Conservation (phyloP, 1,139 yeast species). For the Magnusiomyces clavatus region DNA sequence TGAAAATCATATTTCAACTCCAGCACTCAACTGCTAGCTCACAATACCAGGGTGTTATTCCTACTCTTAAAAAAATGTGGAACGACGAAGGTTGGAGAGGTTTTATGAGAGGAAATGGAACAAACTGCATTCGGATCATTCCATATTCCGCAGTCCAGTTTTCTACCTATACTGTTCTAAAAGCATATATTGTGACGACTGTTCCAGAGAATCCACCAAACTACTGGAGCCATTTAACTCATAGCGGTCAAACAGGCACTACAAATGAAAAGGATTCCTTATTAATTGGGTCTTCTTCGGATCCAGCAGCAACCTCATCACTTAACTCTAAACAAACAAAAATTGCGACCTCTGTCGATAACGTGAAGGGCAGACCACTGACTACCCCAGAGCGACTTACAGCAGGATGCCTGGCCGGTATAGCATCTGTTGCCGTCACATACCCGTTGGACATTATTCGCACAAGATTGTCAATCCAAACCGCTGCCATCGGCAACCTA, state of each 20-base stretch:
- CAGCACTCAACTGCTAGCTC: conserved; percentile 65
- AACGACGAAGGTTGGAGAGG: conserved; percentile 87
- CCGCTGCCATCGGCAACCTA: conserved; percentile 60
- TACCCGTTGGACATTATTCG: conserved; percentile 89
- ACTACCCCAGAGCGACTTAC: conserved; percentile 50
- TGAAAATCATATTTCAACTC: conserved; percentile 82
- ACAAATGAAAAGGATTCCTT: background rate
- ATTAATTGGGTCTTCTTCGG: no score
- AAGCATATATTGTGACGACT: conserved; percentile 28
- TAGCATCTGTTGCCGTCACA: conserved; percentile 71
- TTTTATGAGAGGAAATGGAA: conserved; percentile 79
- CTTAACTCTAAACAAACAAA: background rate
- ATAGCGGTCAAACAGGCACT: background rate
- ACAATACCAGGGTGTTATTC: conserved; percentile 58
- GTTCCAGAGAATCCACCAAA: background rate
- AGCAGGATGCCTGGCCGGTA: conserved; percentile 80
- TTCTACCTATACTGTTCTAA: conserved; percentile 71
- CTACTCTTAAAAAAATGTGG: conserved; percentile 74
- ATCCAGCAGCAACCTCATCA: background rate
- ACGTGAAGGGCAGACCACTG: conserved; percentile 22
- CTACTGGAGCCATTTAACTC: background rate
- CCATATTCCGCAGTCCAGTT: conserved; percentile 96
- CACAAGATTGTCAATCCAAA: conserved; percentile 81
- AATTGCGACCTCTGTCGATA: conserved; percentile 4
- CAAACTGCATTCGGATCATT: conserved; percentile 81